Percentiles rank a stretch among this genome's conserved stretches.
Conservation (phyloP, 371 early-diverging fungal genomes). For the Capillidium rhysosporum region DNA sequence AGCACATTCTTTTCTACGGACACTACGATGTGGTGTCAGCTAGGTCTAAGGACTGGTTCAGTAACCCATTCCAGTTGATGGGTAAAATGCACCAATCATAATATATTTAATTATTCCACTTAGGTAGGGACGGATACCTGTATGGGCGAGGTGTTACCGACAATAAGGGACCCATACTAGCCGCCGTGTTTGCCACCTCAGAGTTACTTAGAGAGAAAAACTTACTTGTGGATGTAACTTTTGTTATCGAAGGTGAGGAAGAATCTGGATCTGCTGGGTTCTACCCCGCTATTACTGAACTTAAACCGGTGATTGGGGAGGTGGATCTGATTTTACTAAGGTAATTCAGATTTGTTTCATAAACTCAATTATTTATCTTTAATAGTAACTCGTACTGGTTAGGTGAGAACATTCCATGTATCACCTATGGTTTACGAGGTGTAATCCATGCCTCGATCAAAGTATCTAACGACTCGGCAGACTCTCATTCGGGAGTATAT, state of each 20-base stretch:
- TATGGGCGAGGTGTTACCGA: constrained; percentile 68
- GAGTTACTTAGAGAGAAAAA: constrained; percentile 37
- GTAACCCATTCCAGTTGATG: constrained; percentile 18
- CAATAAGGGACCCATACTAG: constrained; percentile 64
- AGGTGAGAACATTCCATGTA: constrained; percentile 83
- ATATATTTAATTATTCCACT: not conserved
- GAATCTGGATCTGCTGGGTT: constrained; percentile 58
- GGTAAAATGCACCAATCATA: not conserved
- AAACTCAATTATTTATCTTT: not conserved
- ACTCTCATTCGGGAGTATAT: constrained; percentile 67
- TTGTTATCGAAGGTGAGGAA: constrained; percentile 71
- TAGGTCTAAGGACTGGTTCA: constrained; percentile 32
- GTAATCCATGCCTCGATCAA: constrained; percentile 48
- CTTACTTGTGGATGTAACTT: constrained; percentile 47
- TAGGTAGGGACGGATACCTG: constrained; percentile 46
- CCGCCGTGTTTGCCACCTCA: constrained; percentile 52
- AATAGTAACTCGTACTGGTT: constrained; percentile 60
- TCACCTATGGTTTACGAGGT: constrained; percentile 92
- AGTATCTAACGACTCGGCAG: constrained; percentile 30
- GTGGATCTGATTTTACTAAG: constrained; percentile 50
- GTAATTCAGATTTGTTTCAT: constrained; percentile 11
- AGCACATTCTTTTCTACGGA: constrained; percentile 51
- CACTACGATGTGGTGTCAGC: constrained; percentile 72
- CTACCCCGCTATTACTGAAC: constrained; percentile 29
- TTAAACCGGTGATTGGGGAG: constrained; percentile 32